A percentile compares a stretch with the other conserved stretches of the same genome.
Evolutionary conservation across 176 grass and related monocot genomes (phyloP).

Genomic region (Bolboschoenus planiculmis): DNA sequence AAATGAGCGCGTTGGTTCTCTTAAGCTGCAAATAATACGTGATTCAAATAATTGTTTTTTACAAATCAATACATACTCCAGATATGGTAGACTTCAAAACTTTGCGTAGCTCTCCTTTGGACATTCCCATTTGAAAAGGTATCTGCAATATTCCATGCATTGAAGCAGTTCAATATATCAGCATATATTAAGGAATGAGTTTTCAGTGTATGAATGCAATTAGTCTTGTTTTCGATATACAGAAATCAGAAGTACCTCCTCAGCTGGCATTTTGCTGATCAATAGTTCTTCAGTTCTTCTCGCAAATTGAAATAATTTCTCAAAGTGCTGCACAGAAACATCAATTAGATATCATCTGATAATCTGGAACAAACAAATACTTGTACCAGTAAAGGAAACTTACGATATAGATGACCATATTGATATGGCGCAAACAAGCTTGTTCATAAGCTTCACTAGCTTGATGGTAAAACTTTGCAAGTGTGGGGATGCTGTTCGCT

Average conservation of each 20-base stretch:
- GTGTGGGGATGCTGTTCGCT: constrained; percentile 80
- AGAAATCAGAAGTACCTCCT: constrained; percentile 45
- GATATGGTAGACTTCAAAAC: constrained; percentile 78
- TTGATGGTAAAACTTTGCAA: constrained; percentile 98
- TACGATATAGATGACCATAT: constrained; percentile 99
- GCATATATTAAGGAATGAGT: constrained; percentile 2
- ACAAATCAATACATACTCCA: constrained; percentile 40
- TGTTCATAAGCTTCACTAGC: constrained; percentile 94
- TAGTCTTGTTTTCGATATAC: constrained; percentile 17
- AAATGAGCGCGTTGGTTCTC: background rate
- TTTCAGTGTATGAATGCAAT: background rate
- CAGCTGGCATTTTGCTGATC: constrained; percentile 51
- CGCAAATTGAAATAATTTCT: constrained; percentile 92
- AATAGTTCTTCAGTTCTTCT: constrained; percentile 76
- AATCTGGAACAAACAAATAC: constrained; percentile 3
- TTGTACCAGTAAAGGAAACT: constrained; percentile 23
- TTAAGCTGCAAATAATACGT: background rate
- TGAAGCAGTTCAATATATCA: constrained; percentile 13
- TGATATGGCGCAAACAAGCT: constrained; percentile 83
- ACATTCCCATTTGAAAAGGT: constrained; percentile 93
- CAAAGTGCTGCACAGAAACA: constrained; percentile 51
- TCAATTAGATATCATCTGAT: constrained; percentile 11
- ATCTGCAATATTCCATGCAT: constrained; percentile 38
- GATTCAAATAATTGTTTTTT: background rate
- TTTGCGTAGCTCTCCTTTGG: constrained; percentile 82